Evolutionary conservation across 257 asterid species (phyloP), one percentile per base, ranked within the genome.

Genomic region (Mentha longifolia): DNA sequence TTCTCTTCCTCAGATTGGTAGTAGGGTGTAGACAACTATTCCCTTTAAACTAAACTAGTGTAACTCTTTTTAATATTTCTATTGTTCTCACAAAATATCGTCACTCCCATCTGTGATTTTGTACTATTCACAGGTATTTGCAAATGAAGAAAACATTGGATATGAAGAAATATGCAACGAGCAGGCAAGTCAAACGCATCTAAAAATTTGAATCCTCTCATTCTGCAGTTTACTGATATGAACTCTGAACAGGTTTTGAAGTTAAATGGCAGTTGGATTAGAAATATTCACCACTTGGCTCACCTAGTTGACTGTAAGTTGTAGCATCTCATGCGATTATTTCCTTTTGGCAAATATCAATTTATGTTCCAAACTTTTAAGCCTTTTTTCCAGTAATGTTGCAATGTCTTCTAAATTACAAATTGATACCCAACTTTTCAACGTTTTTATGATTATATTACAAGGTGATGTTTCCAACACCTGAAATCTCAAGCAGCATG

Each of bases 141-240:
- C 98, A 66, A 88, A 91, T 65, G 98, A 94, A 81, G 98, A 77
- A 58, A 94, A 94, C 84, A 87, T 94, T 33, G 96, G 98, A 57
- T 91, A 94, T 43, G 98, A 94, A 81, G 92, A 91, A 67, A 89
- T 94, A 89, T 84, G 92, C 86, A 91, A 91, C 51, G 96, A 86
- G 78, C 97, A 94, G 97, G 96, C 84, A 82, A 85, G 89, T 72
- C 12, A 72, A 17, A 45, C 7, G 0, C 75, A 10, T 55, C 59
- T 77, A n/a, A n/a, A 47, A 68, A 43, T 52, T 45, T 55, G 56
- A 8, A 51, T 8, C 3, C 70, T 49, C n/a, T 11, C 43, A 3
- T 16, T 31, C 56, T 43, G 20, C 65, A 28, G 13, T 63, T 58
- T 47, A 50, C 43, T 63, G 35, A 33, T 41, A 46, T 60, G 54